These are phyloP conservation scores for Sclerotiophoma versabilis DNA, from an alignment of 2,329 filamentous ascomycete species.

Conservation along the genomic window DNA sequence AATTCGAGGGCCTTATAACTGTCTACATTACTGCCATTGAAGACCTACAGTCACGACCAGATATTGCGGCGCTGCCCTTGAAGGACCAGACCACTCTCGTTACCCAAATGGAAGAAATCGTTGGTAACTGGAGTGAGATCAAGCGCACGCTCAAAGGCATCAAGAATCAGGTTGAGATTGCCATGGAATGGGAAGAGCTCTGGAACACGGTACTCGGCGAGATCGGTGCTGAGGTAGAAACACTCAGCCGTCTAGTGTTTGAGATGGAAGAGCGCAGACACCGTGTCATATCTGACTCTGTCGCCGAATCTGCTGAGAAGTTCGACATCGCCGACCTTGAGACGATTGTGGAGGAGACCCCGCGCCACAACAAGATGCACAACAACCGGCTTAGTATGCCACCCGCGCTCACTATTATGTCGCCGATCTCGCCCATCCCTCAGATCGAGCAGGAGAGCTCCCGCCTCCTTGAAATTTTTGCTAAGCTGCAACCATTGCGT, in stretches of 20 bases:
- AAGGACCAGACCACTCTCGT: slow-evolving; percentile 79
- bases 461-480: slow-evolving; percentile 86
- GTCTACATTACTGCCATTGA: slow-evolving; percentile 96
- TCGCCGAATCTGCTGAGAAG: slow-evolving; percentile 69
- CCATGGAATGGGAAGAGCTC: slow-evolving; percentile 98
- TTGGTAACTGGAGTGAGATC: slow-evolving; percentile 84
- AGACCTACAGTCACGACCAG: slow-evolving; percentile 78
- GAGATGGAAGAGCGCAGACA: slow-evolving; percentile 98
- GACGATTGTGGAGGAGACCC: slow-evolving; percentile 89
- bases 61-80: slow-evolving; percentile 74
- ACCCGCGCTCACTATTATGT: slow-evolving; percentile 64
- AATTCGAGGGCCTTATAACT: slow-evolving; percentile 88
- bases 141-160: slow-evolving; percentile 77
- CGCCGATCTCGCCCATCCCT: slow-evolving; percentile 65
- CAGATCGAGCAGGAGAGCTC: slow-evolving; percentile 78
- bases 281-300: slow-evolving; percentile 66
- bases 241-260: slow-evolving; percentile 81
- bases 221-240: slow-evolving; percentile 87
- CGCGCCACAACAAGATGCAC: slow-evolving; percentile 61
- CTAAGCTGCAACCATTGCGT: slow-evolving; percentile 90
- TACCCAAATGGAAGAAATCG: slow-evolving; percentile 85
- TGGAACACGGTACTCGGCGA: slow-evolving; percentile 95
- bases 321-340: slow-evolving; percentile 88
- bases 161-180: slow-evolving; percentile 91
- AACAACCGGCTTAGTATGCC: slow-evolving; percentile 75